Conservation (phyloP, 78 protist genomes). For the Dictyostelium intermedium region DNA sequence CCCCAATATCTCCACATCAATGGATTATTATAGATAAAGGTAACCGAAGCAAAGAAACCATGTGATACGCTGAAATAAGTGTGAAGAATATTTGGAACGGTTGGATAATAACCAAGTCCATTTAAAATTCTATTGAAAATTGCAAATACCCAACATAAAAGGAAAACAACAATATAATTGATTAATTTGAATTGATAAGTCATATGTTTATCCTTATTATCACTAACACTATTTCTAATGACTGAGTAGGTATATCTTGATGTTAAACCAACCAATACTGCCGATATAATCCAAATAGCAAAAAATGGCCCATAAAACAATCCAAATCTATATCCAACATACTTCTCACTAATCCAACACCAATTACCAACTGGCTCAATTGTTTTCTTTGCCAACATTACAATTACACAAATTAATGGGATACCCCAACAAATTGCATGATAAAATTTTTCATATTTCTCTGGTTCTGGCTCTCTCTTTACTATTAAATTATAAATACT, state of each 20-base stretch:
- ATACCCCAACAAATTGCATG: constrained; percentile 27
- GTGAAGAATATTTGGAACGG: constrained; percentile 19
- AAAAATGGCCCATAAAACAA: constrained; percentile 48
- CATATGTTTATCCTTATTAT: constrained; percentile 47
- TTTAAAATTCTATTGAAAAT: constrained; percentile 48
- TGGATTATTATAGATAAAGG: constrained; percentile 55
- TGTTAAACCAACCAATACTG: constrained; percentile 41
- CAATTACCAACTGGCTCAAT: constrained; percentile 39
- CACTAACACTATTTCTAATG: constrained; percentile 21
- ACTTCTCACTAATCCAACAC: constrained; percentile 57
- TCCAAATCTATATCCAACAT: constrained; percentile 22
- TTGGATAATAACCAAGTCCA: neutral
- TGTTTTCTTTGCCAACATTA: constrained; percentile 37
- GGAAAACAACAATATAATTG: constrained; percentile 58
- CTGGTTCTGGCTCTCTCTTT: constrained; percentile 41
- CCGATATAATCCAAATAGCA: constrained; percentile 18
- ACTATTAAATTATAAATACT: constrained; percentile 57
- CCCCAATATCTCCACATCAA: constrained; percentile 57
- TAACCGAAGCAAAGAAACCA: constrained; percentile 36
- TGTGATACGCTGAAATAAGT: constrained; percentile 47
- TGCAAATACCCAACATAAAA: constrained; percentile 65
- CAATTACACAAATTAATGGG: constrained; percentile 23
- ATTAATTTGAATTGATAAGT: constrained; percentile 61
- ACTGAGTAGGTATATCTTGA: constrained; percentile 29
- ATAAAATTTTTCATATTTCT: constrained; percentile 44